Percentiles rank a stretch among this genome's conserved stretches.
phyloP scores from a whole-genome alignment of 345 rosid genomes.

The Salix dunnii region DNA sequence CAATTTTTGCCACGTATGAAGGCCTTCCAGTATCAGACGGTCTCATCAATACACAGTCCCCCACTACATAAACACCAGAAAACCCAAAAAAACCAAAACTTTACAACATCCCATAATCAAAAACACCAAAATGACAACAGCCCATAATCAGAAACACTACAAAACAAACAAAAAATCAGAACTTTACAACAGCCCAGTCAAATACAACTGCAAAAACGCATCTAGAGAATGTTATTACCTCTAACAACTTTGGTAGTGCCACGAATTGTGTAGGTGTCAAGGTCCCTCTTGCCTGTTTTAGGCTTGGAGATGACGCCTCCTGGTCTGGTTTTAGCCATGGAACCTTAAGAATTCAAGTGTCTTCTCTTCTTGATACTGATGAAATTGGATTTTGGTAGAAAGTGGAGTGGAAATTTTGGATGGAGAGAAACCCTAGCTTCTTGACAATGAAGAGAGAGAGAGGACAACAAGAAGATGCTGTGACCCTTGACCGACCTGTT shows the following conservation, averaged over 20 bases:
- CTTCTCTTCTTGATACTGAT: background rate
- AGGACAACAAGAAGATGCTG: background rate
- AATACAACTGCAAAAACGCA: background rate
- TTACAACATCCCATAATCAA: background rate
- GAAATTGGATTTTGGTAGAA: slow-evolving; percentile 3
- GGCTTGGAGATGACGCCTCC: slow-evolving; percentile 48
- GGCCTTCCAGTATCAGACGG: slow-evolving; percentile 71
- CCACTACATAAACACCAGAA: slow-evolving; percentile 35
- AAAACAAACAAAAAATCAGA: slow-evolving; percentile 1
- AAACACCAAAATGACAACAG: slow-evolving; percentile 7
- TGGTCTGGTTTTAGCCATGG: slow-evolving; percentile 83
- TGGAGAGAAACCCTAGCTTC: slow-evolving; percentile 22
- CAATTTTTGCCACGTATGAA: slow-evolving; percentile 72
- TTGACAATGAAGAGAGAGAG: slow-evolving; percentile 4
- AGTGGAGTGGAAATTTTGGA: background rate
- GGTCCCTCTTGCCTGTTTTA: slow-evolving; percentile 47
- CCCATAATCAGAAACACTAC: slow-evolving; percentile 3
- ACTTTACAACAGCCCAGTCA: background rate
- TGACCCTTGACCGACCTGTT: slow-evolving; percentile 14
- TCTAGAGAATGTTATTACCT: slow-evolving; percentile 33
- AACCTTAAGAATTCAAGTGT: slow-evolving; percentile 14
- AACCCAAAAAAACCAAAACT: slow-evolving; percentile 7
- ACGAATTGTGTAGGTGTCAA: slow-evolving; percentile 58
- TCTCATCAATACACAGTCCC: slow-evolving; percentile 85
- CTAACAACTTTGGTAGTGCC: slow-evolving; percentile 64